Percentiles rank a stretch among this genome's conserved stretches.
Conservation (phyloP, 345 rosid genomes). For the Rhodamnia argentea region DNA sequence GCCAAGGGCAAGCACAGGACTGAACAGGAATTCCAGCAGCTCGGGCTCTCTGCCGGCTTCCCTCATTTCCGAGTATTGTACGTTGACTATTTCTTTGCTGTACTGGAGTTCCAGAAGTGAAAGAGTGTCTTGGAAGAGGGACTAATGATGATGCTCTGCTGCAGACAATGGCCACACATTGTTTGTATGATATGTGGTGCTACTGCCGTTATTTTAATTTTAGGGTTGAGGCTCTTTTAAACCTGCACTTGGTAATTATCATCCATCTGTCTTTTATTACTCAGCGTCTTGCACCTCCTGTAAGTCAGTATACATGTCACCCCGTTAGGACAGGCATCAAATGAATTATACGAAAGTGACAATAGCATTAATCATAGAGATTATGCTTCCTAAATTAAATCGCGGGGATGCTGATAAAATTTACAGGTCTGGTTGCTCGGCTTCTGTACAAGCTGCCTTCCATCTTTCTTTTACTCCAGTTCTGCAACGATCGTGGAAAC, state of each 20-base stretch:
- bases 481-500: not conserved
- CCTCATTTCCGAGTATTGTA: constrained; percentile 32
- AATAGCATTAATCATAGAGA: not conserved
- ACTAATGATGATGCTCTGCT: not conserved
- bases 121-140: not conserved
- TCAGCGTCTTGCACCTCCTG: not conserved
- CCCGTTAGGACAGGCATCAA: not conserved
- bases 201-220: not conserved
- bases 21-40: constrained; percentile 50
- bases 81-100: constrained; percentile 53
- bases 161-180: not conserved
- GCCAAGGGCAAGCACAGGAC: constrained; percentile 80
- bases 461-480: not conserved
- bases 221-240: not conserved
- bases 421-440: not conserved
- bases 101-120: constrained; percentile 75
- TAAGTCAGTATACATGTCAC: not conserved
- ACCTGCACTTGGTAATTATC: not conserved
- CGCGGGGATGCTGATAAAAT: not conserved
- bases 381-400: not conserved
- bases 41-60: constrained; percentile 63
- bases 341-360: not conserved
- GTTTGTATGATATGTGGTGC: not conserved
- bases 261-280: not conserved
- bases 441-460: not conserved